Evolutionary conservation across 1,284 basidiomycete genomes (phyloP).

Genomic region (Puccinia hordei): DNA sequence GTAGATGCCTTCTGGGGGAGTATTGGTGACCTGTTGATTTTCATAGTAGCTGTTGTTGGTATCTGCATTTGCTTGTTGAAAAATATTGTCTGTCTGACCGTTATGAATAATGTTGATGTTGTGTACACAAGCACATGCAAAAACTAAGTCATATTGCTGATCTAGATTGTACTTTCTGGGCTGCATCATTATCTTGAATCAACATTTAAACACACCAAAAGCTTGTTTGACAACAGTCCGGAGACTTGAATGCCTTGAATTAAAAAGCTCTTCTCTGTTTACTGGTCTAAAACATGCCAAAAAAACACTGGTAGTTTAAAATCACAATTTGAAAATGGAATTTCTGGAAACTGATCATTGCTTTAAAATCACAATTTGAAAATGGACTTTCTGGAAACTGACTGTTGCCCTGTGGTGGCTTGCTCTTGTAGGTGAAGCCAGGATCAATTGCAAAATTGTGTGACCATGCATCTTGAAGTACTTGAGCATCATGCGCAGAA

Average conservation of each 20-base stretch:
- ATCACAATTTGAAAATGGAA: no score
- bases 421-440: no score
- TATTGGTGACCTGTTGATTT: background rate
- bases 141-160: constrained; percentile 10
- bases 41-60: background rate
- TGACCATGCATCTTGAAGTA: no score
- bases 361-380: no score
- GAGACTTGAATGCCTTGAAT: background rate
- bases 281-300: background rate
- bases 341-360: no score
- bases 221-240: background rate
- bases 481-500: no score
- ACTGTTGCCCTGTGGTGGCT: no score
- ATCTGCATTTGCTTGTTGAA: background rate
- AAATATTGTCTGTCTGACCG: background rate
- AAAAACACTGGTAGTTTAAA: no score
- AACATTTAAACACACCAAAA: constrained; percentile 6
- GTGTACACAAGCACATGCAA: constrained; percentile 6
- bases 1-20: background rate
- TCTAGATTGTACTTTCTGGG: background rate
- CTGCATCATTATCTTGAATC: constrained; percentile 1
- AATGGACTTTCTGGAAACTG: no score
- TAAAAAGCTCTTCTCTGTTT: constrained; percentile 5
- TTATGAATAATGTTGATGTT: constrained; percentile 3
- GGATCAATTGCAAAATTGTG: no score